Base-by-base conservation (phyloP, 768 basidiomycete genomes). In the Fomitopsis pulvina region DNA sequence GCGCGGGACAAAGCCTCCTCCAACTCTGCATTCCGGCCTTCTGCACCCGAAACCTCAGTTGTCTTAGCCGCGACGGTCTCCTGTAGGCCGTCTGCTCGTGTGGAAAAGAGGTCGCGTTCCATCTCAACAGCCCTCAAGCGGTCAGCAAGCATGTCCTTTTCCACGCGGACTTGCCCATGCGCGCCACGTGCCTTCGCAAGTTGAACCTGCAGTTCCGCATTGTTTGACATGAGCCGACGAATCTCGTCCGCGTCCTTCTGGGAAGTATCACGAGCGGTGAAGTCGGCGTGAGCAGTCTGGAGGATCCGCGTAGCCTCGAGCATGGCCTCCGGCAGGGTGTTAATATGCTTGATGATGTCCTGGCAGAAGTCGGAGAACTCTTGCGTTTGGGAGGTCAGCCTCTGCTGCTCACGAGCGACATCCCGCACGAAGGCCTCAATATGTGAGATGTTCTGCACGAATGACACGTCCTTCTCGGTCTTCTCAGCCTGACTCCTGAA, bases 1-100 rank as follows among this genome's bases (percentile, higher is more conserved):
- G 88, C 86, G 58, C 85, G 77, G 1, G 82, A 71, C n/a, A 90
- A 70, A 0, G 85, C 86, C 29, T 82, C 80, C 63, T 91, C 84
- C 12, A 88, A 71, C 53, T 87, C 83, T 25, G 65, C 62, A 55
- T 79, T 81, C 56, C 70, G 66, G 41, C 73, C 67, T 50, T 78
- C 76, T 14, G 82, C 63, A 0, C 75, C 63, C 16, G 68, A 67
- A 2, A 69, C 56, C 53, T 83, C 81, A 4, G 71, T 63, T 4
- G 70, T 65, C 48, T 75, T 81, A 3, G 68, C 61, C 10, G 70
- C 60, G 41, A 65, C 66, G 18, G 68, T 59, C 2, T 67, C 59
- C 54, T 85, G 77, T 34, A 79, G 45, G 48, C 79, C 79, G 52
- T 81, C 80, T 18, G 81, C 61, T 53, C 83, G 79, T 2, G 60